Evolutionary conservation across 306 rosid species (phyloP).

Genomic region (Prunus mume): DNA sequence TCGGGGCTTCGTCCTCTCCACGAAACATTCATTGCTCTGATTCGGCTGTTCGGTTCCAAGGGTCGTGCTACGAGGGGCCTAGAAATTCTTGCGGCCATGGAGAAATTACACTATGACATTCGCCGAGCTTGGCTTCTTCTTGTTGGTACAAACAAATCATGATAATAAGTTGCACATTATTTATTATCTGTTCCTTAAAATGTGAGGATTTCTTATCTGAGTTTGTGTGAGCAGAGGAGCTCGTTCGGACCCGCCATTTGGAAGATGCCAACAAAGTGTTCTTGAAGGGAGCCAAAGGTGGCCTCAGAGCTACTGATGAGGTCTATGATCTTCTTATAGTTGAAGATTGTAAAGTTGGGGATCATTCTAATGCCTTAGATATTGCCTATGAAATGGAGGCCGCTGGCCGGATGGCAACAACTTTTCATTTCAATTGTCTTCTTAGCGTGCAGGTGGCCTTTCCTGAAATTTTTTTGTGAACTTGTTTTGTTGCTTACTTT

Average conservation of each 20-base stretch:
- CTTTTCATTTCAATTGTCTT: conserved; percentile 85
- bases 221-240: conserved; percentile 60
- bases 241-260: conserved; percentile 58
- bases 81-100: conserved; percentile 89
- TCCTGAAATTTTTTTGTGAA: conserved; percentile 9
- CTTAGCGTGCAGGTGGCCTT: conserved; percentile 87
- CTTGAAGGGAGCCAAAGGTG: conserved; percentile 81
- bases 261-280: conserved; percentile 85
- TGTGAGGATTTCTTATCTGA: conserved; percentile 7
- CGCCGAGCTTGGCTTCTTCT: conserved; percentile 87
- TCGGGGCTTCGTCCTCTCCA: conserved; percentile 90
- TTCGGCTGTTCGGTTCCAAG: conserved; percentile 71
- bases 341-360: conserved; percentile 80
- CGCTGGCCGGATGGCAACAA: conserved; percentile 95
- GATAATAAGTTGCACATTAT: neutral
- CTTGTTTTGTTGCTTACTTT: neutral
- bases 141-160: conserved; percentile 37
- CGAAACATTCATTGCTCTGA: conserved; percentile 73
- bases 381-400: conserved; percentile 93
- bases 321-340: conserved; percentile 71
- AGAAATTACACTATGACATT: conserved; percentile 69
- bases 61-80: conserved; percentile 62
- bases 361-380: conserved; percentile 87
- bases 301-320: conserved; percentile 75
- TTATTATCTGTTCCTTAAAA: neutral